These are phyloP conservation scores for Leucosporidium yakuticum DNA, from an alignment of 768 basidiomycete species.

Conservation along the genomic window DNA sequence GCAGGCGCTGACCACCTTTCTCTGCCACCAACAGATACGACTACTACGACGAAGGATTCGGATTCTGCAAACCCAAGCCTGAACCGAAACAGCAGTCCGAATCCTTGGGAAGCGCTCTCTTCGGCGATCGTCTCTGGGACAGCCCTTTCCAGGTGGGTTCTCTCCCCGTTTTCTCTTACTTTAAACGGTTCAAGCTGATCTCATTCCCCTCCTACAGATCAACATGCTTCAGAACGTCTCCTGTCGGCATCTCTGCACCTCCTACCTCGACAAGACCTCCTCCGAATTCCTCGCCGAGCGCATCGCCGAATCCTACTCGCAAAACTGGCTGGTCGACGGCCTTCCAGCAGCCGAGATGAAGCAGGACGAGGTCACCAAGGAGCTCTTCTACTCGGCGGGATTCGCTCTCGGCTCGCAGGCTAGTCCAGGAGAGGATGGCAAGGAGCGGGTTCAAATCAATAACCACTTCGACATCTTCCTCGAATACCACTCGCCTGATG, in stretches of 20 bases:
- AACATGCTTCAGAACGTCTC: conserved; percentile 55
- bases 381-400: conserved; percentile 69
- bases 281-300: conserved; percentile 86
- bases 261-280: conserved; percentile 60
- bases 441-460: conserved; percentile 54
- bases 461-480: conserved; percentile 66
- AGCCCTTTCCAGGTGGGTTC: conserved; percentile 62
- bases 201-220: neutral
- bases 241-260: conserved; percentile 68
- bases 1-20: neutral
- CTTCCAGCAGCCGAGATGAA: conserved; percentile 92
- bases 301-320: conserved; percentile 82
- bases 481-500: conserved; percentile 69
- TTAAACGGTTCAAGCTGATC: conserved; percentile 39
- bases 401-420: conserved; percentile 68
- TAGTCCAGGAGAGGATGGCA: conserved; percentile 39
- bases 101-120: conserved; percentile 84
- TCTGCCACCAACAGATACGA: conserved; percentile 51
- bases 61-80: conserved; percentile 67
- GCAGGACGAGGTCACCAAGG: conserved; percentile 66
- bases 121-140: conserved; percentile 89
- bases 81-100: conserved; percentile 40
- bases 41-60: conserved; percentile 80
- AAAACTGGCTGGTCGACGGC: conserved; percentile 93
- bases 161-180: conserved; percentile 3